These are phyloP conservation scores for Cymbopogon flexuosus DNA, from an alignment of 202 grass and related monocot species.

Conservation along the genomic window DNA sequence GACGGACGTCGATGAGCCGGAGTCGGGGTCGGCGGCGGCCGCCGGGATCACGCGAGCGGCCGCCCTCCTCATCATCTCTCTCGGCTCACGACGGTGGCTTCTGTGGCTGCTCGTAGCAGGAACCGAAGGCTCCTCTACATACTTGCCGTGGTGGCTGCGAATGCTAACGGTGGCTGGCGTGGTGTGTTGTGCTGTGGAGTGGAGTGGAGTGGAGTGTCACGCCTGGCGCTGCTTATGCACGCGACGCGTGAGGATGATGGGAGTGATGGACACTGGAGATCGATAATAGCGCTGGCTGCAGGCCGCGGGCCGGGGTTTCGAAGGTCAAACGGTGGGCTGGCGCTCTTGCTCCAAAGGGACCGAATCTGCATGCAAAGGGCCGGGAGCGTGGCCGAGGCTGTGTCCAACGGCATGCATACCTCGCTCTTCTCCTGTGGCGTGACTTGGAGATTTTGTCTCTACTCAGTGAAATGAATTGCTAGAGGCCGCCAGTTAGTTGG, in stretches of 20 bases:
- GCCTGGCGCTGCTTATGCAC: background rate
- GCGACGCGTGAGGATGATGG: background rate
- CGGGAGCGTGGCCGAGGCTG: background rate
- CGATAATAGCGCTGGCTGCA: background rate
- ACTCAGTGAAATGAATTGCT: background rate
- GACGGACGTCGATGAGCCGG: background rate
- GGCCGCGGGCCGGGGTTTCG: background rate
- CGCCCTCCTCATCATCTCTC: background rate
- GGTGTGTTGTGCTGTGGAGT: background rate
- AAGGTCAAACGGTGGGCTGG: background rate
- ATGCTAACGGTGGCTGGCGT: background rate
- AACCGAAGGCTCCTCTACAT: background rate
- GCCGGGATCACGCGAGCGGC: background rate
- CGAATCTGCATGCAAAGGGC: background rate
- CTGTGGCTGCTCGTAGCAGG: background rate
- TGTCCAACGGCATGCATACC: background rate
- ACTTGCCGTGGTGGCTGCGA: background rate
- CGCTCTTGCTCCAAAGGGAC: background rate
- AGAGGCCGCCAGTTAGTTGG: background rate
- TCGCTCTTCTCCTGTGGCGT: background rate
- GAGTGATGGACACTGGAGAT: background rate
- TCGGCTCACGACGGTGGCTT: background rate
- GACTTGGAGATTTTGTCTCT: background rate
- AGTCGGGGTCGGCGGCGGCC: background rate
- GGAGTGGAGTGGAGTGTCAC: background rate